Percentiles rank a stretch among this genome's conserved stretches.
These are phyloP conservation scores for Chrysanthemum makinoi DNA, from an alignment of 129 eudicot genomes.

Conservation along the genomic window DNA sequence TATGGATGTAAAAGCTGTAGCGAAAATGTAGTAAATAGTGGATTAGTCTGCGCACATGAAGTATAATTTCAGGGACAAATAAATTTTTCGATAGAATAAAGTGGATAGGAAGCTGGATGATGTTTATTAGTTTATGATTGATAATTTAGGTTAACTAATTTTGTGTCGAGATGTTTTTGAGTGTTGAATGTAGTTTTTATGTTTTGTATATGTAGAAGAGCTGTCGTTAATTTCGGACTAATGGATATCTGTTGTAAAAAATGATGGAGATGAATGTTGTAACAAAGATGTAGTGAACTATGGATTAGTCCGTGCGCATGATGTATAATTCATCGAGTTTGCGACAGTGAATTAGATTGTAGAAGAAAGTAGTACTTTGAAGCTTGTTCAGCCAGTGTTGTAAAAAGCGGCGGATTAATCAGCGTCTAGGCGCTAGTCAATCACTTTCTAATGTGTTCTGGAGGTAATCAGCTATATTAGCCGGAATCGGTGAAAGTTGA, in stretches of 20 bases:
- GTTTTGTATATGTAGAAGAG: too few relatives aligned
- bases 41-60: neutral
- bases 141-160: neutral
- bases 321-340: neutral
- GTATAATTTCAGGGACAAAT: neutral
- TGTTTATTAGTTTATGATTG: conserved; percentile 4
- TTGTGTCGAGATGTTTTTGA: neutral
- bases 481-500: too few relatives aligned
- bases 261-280: too few relatives aligned
- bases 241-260: too few relatives aligned
- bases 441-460: too few relatives aligned
- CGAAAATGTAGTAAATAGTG: too few relatives aligned
- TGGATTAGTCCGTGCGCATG: neutral
- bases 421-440: too few relatives aligned
- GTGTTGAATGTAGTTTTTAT: conserved; percentile 5
- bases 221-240: too few relatives aligned
- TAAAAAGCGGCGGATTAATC: too few relatives aligned
- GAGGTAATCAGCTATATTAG: too few relatives aligned
- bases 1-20: too few relatives aligned
- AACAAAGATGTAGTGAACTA: neutral
- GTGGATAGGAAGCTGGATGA: conserved; percentile 20
- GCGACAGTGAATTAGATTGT: neutral
- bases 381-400: neutral
- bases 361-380: conserved; percentile 8
- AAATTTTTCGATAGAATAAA: neutral